These are phyloP conservation scores for Ustilaginoidea virens DNA, from an alignment of 2,329 filamentous ascomycete genomes.

Conservation along the genomic window DNA sequence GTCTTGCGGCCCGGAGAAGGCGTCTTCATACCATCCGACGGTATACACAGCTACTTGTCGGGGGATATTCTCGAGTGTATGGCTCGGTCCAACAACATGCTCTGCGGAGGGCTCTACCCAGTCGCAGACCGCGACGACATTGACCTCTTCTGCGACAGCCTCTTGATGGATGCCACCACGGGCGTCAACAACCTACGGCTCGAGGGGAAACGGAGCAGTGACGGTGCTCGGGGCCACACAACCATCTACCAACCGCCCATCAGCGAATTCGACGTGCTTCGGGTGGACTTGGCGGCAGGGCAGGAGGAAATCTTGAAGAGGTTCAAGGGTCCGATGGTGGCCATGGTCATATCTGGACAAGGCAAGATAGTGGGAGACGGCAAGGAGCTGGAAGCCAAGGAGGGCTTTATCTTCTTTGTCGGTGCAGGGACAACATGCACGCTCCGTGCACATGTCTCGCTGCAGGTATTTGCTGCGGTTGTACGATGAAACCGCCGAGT, in stretches of 20 bases:
- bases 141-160: slow-evolving; percentile 40
- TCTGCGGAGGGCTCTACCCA: slow-evolving; percentile 62
- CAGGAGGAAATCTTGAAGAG: slow-evolving; percentile 35
- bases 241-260: slow-evolving; percentile 49
- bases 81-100: slow-evolving; percentile 59
- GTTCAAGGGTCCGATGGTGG: background rate
- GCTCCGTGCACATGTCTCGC: background rate
- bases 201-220: slow-evolving; percentile 28
- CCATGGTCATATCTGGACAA: slow-evolving; percentile 17
- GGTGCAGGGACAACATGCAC: background rate
- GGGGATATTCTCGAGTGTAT: slow-evolving; percentile 70
- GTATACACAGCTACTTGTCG: slow-evolving; percentile 57
- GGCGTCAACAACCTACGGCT: slow-evolving; percentile 40
- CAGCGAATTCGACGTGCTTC: slow-evolving; percentile 57
- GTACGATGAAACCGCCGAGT: background rate
- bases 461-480: slow-evolving; percentile 2
- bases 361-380: slow-evolving; percentile 19
- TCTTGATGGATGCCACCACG: slow-evolving; percentile 20
- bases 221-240: slow-evolving; percentile 43
- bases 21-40: slow-evolving; percentile 57
- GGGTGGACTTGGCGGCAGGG: slow-evolving; percentile 36
- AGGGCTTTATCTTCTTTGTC: slow-evolving; percentile 2
- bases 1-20: slow-evolving; percentile 48
- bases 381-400: background rate
- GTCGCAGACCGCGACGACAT: slow-evolving; percentile 46